Evolutionary conservation across 2,329 filamentous ascomycete genomes (phyloP).

Genomic region (Biscogniauxia mediterranea): DNA sequence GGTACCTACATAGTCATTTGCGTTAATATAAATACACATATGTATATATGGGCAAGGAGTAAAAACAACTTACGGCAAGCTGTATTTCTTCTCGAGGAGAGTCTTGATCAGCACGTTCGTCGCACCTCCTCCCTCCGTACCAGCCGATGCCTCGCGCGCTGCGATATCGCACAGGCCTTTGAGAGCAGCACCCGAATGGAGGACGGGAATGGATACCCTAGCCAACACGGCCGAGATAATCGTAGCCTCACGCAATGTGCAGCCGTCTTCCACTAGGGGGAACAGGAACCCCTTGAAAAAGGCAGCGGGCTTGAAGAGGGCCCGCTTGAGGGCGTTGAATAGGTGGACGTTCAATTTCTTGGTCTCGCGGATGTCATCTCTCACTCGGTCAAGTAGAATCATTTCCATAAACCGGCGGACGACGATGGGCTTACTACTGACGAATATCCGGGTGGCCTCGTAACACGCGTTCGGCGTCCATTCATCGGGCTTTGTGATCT

Average conservation of each 20-base stretch:
- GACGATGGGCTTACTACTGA: slow-evolving; percentile 75
- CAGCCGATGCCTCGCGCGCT: slow-evolving; percentile 75
- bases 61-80: slow-evolving; percentile 78
- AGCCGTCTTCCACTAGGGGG: slow-evolving; percentile 82
- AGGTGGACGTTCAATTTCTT: slow-evolving; percentile 95
- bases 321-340: slow-evolving; percentile 91
- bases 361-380: slow-evolving; percentile 88
- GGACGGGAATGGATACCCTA: slow-evolving; percentile 81
- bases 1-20: slow-evolving; percentile 49
- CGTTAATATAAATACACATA: too few species aligned
- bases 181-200: slow-evolving; percentile 88
- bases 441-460: slow-evolving; percentile 89
- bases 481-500: slow-evolving; percentile 75
- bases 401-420: slow-evolving; percentile 84
- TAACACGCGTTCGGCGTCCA: slow-evolving; percentile 77
- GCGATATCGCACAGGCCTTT: slow-evolving; percentile 93
- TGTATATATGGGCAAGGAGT: too few species aligned
- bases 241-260: slow-evolving; percentile 85
- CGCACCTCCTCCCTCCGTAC: slow-evolving; percentile 83
- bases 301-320: slow-evolving; percentile 50
- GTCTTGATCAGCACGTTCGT: slow-evolving; percentile 95
- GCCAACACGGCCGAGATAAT: slow-evolving; percentile 86
- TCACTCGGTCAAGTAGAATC: slow-evolving; percentile 84
- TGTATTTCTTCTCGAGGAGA: slow-evolving; percentile 94
- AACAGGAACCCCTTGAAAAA: slow-evolving; percentile 98